Base-by-base conservation (phyloP, 805 yeast species). In the Middelhovenomyces tepae region DNA sequence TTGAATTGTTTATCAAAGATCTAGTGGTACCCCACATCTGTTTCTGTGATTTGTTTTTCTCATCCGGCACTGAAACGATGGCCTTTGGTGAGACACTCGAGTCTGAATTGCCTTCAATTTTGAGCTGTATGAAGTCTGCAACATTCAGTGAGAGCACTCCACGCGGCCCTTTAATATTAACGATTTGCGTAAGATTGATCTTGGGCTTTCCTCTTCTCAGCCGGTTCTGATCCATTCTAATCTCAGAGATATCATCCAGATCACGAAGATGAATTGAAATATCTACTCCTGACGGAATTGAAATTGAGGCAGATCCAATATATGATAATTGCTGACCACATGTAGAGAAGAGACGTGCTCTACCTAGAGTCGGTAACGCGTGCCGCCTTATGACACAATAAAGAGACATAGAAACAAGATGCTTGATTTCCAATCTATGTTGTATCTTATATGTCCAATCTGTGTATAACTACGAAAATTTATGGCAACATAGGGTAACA, bases 21-120 rank as follows among this genome's bases (percentile, higher is more conserved):
- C 98, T 73, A 33, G 79, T 69, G 5, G 97, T 91, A 11, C 98
- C 99, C 97, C 97, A 91, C 72, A 91, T 74, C 13, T 93, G 65
- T 44, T 79, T 73, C 62, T 91, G 98, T 34, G 72, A 63, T 50
- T 73, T 77, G 46, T 70, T 61, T 2, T 53, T 49, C 3, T 75
- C 65, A 46, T 78, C 69, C 24, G 62, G 59, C n/a, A 87, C 83
- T 1, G 61, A 37, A 3, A 89, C 75, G 4, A 53, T 43, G 13
- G 16, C 29, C 38, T 4, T 17, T 5, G 24, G 11, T n/a, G 8
- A 15, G n/a, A 24, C 10, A 13, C 16, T 14, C 14, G 34, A 3
- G 23, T 81, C 54, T 31, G 62, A 60, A 4, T 57, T 58, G 14
- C 44, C 47, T 16, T 38, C 44, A 14, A 36, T 28, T 2, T 51